These are phyloP conservation scores for Rhazya stricta DNA, from an alignment of 257 asterid genomes.

Conservation along the genomic window DNA sequence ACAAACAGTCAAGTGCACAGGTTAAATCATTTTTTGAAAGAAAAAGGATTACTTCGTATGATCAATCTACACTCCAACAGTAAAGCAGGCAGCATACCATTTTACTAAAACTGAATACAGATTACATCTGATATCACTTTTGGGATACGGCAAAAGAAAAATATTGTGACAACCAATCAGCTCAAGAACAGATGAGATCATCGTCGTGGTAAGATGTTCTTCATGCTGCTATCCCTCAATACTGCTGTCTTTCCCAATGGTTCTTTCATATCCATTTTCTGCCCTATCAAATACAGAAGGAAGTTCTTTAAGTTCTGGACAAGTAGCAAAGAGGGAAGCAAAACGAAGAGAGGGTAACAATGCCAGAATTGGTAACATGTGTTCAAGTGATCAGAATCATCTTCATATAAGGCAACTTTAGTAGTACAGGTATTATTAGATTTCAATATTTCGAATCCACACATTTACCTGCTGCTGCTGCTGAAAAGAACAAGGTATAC, in stretches of 20 bases:
- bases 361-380: neutral
- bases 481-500: slow-evolving; percentile 51
- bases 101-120: neutral
- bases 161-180: neutral
- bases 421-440: neutral
- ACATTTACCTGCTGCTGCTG: slow-evolving; percentile 58
- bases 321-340: neutral
- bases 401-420: neutral
- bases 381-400: neutral
- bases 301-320: slow-evolving; percentile 19
- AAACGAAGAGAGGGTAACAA: neutral
- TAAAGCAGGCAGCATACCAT: too few species aligned
- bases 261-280: slow-evolving; percentile 48
- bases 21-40: too few species aligned
- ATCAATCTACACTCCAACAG: too few species aligned
- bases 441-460: neutral
- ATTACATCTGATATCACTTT: neutral
- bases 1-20: too few species aligned
- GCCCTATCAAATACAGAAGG: slow-evolving; percentile 47
- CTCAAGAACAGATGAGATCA: neutral
- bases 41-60: too few species aligned
- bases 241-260: slow-evolving; percentile 17
- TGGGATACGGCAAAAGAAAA: neutral
- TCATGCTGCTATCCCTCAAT: slow-evolving; percentile 16
- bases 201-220: neutral